Evolutionary conservation across 2,329 filamentous ascomycete genomes (phyloP), one percentile per base, ranked within the genome.

Genomic region (Colletotrichum limetticola): DNA sequence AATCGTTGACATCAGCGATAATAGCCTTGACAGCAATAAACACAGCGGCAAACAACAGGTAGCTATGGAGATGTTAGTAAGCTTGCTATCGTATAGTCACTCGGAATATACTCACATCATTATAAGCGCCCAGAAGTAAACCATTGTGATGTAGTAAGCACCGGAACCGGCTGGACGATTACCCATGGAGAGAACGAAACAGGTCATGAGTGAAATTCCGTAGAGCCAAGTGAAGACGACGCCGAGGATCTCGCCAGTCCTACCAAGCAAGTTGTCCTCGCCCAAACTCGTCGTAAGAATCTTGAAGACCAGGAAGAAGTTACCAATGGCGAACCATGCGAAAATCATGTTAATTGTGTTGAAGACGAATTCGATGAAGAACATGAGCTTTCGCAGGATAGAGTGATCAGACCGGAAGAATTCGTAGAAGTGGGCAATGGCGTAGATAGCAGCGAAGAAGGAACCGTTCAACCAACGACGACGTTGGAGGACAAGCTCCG

Each of bases 221-320:
- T 99, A 99, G 4, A 98, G 88, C 95, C 96, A 99, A 84, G 97
- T 94, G 79, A 99, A 98, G 12, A 98, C 88, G 32, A 98, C 92
- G 67, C 95, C 93, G 1, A 99, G 87, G 71, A 98, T 91, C 52
- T 90, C 90, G 66, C 97, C 97, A 11, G 91, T 91, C 5, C 89
- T 91, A 61, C 95, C 94, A 2, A 98, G 89, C 30, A 98, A 88
- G 37, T 89, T 82, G 0, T 85, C 78, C 30, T 90, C 88, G 58
- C 94, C 93, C 76, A 99, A 86, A 78, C 95, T 98, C 12, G 91
- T 93, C 1, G 96, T 98, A 76, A 99, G 86, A 80, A 99, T 98
- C 83, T 95, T 95, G 87, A 99, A 99, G 77, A 99, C 96, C 80
- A 99, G 86, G 89, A 98, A 99, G 89, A 99, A 99, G 85, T 99